A percentile compares a stretch with the other conserved stretches of the same genome.
These are phyloP conservation scores for Monotropa hypopitys DNA, from an alignment of 179 eudicot genomes.

Conservation along the genomic window DNA sequence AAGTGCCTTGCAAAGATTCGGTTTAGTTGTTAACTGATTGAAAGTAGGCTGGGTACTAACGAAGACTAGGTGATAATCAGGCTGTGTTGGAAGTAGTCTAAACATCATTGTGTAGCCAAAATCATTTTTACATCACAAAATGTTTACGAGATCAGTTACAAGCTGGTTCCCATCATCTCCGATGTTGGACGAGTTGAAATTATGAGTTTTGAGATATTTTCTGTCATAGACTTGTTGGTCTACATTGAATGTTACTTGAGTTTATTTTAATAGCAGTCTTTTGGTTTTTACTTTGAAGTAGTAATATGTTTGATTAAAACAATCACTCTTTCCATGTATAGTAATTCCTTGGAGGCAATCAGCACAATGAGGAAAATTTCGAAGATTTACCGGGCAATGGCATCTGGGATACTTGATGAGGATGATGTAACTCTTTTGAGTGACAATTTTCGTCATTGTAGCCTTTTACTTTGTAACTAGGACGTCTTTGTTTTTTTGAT, in stretches of 20 bases:
- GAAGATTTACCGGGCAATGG: constrained; percentile 74
- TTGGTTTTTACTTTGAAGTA: not conserved
- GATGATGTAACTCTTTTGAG: constrained; percentile 49
- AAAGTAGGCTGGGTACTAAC: not conserved
- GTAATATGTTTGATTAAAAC: not conserved
- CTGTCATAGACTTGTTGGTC: not conserved
- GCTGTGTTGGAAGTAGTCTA: not conserved
- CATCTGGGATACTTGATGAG: constrained; percentile 43
- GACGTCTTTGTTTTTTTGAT: not conserved
- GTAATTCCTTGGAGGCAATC: constrained; percentile 19
- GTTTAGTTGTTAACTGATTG: not conserved
- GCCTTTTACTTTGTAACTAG: not conserved
- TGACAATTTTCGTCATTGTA: not conserved
- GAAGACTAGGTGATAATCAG: not conserved
- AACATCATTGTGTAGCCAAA: not conserved
- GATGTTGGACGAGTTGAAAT: not conserved
- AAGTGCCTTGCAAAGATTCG: not conserved
- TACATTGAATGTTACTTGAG: not conserved
- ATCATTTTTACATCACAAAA: not conserved
- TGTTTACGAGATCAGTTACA: not conserved
- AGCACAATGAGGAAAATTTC: constrained; percentile 39
- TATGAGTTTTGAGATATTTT: not conserved
- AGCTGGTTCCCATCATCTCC: not conserved
- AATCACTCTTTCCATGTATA: constrained; percentile 10
- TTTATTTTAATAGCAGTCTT: not conserved